phyloP scores from a whole-genome alignment of 257 asterid genomes.

The Nicotiana benthamiana region DNA sequence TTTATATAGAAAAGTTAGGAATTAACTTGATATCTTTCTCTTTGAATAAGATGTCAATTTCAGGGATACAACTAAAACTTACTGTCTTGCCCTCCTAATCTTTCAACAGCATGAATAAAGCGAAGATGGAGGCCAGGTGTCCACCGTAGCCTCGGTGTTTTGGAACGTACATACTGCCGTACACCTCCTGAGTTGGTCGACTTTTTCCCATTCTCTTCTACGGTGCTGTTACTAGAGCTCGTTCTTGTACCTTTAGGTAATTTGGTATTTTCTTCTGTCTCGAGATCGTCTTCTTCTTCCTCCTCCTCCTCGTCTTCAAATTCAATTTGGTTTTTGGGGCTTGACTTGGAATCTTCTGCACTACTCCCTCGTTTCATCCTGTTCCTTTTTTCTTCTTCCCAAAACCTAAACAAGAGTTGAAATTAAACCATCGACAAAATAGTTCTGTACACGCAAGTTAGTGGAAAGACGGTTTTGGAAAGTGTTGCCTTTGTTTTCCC shows the following conservation, averaged over 20 bases:
- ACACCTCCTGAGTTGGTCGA: conserved; percentile 54
- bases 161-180: conserved; percentile 69
- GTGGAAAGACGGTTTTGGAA: neutral
- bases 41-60: neutral
- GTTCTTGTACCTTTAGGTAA: conserved; percentile 14
- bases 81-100: conserved; percentile 94
- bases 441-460: neutral
- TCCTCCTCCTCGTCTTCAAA: conserved; percentile 10
- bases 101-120: conserved; percentile 76
- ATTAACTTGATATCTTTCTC: neutral
- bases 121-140: conserved; percentile 85
- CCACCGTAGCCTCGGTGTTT: conserved; percentile 84
- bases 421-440: neutral
- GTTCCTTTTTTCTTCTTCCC: neutral
- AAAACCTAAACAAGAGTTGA: neutral
- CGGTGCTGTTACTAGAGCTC: conserved; percentile 83
- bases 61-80: conserved; percentile 10
- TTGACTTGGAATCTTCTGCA: conserved; percentile 33
- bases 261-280: conserved; percentile 12
- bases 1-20: neutral
- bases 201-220: conserved; percentile 62
- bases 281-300: conserved; percentile 9
- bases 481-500: neutral
- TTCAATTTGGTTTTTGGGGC: conserved; percentile 19
- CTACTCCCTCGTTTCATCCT: conserved; percentile 19